Evolutionary conservation across 371 early-diverging fungal genomes (phyloP).

Genomic region (Basidiobolus heterosporus): DNA sequence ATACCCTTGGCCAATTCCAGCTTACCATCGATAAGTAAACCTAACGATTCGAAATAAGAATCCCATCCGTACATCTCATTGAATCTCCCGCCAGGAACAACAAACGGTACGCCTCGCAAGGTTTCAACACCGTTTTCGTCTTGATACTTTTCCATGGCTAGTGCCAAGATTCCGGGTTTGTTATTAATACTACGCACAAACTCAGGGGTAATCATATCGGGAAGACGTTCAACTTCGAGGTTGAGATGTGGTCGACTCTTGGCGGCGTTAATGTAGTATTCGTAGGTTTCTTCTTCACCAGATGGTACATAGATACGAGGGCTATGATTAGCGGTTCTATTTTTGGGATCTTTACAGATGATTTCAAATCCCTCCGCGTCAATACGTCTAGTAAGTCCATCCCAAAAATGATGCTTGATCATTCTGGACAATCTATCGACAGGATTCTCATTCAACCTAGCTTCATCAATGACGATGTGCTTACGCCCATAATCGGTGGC

Average conservation of each 20-base stretch:
- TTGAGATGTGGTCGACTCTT: slow-evolving; percentile 45
- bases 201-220: slow-evolving; percentile 67
- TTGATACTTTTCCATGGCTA: slow-evolving; percentile 51
- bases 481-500: slow-evolving; percentile 75
- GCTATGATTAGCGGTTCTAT: slow-evolving; percentile 52
- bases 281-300: slow-evolving; percentile 52
- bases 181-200: slow-evolving; percentile 84
- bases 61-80: slow-evolving; percentile 99
- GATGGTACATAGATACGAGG: slow-evolving; percentile 81
- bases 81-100: slow-evolving; percentile 94
- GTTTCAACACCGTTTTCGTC: slow-evolving; percentile 32
- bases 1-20: slow-evolving; percentile 73
- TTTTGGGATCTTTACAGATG: slow-evolving; percentile 89
- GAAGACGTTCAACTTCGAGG: slow-evolving; percentile 67
- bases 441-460: slow-evolving; percentile 81
- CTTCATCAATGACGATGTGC: slow-evolving; percentile 73
- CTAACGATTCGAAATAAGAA: slow-evolving; percentile 84
- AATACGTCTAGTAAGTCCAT: slow-evolving; percentile 80
- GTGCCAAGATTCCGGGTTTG: slow-evolving; percentile 72
- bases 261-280: slow-evolving; percentile 62
- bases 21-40: slow-evolving; percentile 68
- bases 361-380: slow-evolving; percentile 79
- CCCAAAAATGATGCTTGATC: slow-evolving; percentile 87
- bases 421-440: slow-evolving; percentile 76
- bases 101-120: slow-evolving; percentile 71